Percentiles rank a stretch among this genome's conserved stretches.
Evolutionary conservation across 2,329 filamentous ascomycete species (phyloP).

Genomic region (Pseudodiploospora longispora): DNA sequence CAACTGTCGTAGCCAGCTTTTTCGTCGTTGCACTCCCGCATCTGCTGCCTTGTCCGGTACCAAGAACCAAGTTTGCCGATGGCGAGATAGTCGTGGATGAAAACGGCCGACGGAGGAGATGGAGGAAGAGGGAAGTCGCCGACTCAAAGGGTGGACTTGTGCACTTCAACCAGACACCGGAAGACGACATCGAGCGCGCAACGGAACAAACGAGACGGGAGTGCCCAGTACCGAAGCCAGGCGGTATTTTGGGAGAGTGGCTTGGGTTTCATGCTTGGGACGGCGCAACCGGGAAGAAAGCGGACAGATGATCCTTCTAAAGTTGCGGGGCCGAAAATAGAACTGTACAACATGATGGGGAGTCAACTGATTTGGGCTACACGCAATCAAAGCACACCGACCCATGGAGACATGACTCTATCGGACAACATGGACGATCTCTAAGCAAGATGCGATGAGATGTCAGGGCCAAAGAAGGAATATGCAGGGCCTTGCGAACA

Average conservation of each 20-base stretch:
- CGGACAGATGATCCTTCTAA: conserved; percentile 15
- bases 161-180: conserved; percentile 35
- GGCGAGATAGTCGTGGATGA: conserved; percentile 43
- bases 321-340: not conserved
- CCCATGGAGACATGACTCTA: too few relatives aligned
- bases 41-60: conserved; percentile 82
- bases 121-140: conserved; percentile 29
- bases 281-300: conserved; percentile 14
- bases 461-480: too few relatives aligned
- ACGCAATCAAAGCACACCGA: not conserved
- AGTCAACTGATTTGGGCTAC: not conserved
- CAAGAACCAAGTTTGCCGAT: conserved; percentile 67
- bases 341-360: conserved; percentile 5
- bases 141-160: conserved; percentile 39
- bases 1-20: conserved; percentile 84
- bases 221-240: conserved; percentile 88
- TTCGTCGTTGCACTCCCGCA: conserved; percentile 88
- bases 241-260: conserved; percentile 66
- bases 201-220: conserved; percentile 52
- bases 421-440: too few relatives aligned
- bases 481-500: too few relatives aligned
- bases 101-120: conserved; percentile 36
- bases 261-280: conserved; percentile 52
- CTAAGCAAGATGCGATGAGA: too few relatives aligned
- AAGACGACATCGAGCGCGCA: conserved; percentile 25